Evolutionary conservation across 1,284 basidiomycete species (phyloP), one percentile per base, ranked within the genome.

Genomic region (Heimioporus punctisporus): DNA sequence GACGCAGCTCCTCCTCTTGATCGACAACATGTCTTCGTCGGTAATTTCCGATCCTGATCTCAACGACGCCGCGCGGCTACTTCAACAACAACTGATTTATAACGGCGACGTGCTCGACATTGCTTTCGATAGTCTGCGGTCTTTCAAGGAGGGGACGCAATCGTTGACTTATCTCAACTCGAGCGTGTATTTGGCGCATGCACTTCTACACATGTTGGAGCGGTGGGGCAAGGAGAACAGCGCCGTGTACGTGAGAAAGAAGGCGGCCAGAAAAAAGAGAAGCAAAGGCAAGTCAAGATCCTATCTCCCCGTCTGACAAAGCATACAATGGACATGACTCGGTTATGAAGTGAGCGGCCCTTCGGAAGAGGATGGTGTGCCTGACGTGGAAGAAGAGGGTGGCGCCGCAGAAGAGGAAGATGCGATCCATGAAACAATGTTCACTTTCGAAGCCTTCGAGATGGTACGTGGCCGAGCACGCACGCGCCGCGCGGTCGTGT

Each of bases 101-200:
- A 95, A 95, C 64, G 93, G 92, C 34, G 93, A 96, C 60, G 87
- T 95, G 19, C 84, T 98, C 46, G 95, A 97, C 64, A 84, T 95
- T 24, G 83, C 93, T 0, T 76, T 95, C 41, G 86, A 90, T 26
- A 86, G 90, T 51, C 72, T 97, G 51, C 78, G 83, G 42, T 76
- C 78, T 31, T 97, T 93, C 77, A 91, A 88, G 64, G 82, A 88
- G 70, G 85, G 86, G 62, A 85, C 80, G 17, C 86, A 88, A 67
- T 83, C 80, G 23, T 72, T 86, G 46, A 77, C 86, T 10, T 97
- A 93, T 73, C 83, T 98, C 49, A 90, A 95, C 64, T 85, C 93
- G 1, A 87, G 92, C 58, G 80, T 98, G 42, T 79, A 90, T 63
- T 81, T 97, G 54, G 86, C 90, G 2, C 93, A 94, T 65, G 86